Conservation (phyloP, 306 rosid genomes). For the Casuarina glauca region DNA sequence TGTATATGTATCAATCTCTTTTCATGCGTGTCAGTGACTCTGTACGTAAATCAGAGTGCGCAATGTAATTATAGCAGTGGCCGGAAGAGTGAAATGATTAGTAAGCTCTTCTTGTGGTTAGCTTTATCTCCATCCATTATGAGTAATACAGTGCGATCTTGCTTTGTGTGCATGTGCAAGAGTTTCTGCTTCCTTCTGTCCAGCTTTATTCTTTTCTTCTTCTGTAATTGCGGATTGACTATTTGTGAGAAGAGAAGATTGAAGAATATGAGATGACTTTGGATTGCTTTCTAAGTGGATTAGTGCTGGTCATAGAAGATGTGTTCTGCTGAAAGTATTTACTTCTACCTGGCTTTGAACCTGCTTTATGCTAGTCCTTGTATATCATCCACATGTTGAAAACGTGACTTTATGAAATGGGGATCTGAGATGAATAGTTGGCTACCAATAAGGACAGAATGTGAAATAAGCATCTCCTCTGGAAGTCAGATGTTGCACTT, state of each 20-base stretch:
- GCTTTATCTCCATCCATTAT: background rate
- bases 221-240: background rate
- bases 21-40: background rate
- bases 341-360: background rate
- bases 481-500: background rate
- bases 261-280: background rate
- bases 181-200: background rate
- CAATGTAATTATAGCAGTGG: background rate
- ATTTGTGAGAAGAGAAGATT: background rate
- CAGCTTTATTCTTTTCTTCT: background rate
- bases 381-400: background rate
- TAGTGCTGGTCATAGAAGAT: background rate
- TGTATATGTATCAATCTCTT: background rate
- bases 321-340: background rate
- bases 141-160: background rate
- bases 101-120: background rate
- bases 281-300: background rate
- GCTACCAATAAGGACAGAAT: background rate
- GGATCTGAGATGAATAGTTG: background rate
- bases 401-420: background rate
- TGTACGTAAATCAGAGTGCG: background rate
- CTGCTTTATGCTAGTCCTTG: background rate
- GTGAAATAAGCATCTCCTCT: background rate
- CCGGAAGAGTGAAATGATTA: background rate
- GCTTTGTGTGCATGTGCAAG: conserved; percentile 1